These are phyloP conservation scores for Nosema muscidifuracis DNA, from an alignment of 371 early-diverging fungal species.

Conservation along the genomic window DNA sequence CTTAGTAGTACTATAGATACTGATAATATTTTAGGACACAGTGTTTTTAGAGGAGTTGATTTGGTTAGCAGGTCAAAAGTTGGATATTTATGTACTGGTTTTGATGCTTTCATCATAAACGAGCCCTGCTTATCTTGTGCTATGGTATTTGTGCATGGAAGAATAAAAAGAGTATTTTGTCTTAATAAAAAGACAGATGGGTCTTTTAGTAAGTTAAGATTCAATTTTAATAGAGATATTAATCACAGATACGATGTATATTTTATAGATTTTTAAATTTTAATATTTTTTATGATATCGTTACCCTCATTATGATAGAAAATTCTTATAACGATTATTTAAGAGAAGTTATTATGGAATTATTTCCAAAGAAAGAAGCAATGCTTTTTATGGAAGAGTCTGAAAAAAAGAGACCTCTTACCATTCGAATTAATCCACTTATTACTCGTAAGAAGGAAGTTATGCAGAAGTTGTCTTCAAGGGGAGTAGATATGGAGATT, in stretches of 20 bases:
- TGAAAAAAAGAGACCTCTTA: slow-evolving; percentile 87
- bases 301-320: slow-evolving; percentile 37
- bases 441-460: slow-evolving; percentile 83
- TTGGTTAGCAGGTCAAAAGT: slow-evolving; percentile 15
- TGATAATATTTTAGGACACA: slow-evolving; percentile 40
- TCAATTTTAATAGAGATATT: slow-evolving; percentile 38
- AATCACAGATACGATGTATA: slow-evolving; percentile 54
- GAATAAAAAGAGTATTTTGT: slow-evolving; percentile 47
- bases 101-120: slow-evolving; percentile 35
- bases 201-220: slow-evolving; percentile 24
- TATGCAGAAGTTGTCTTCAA: slow-evolving; percentile 79
- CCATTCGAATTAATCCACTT: slow-evolving; percentile 90
- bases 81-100: slow-evolving; percentile 53
- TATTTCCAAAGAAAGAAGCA: slow-evolving; percentile 67
- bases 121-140: slow-evolving; percentile 58
- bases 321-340: slow-evolving; percentile 76
- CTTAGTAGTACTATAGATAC: slow-evolving; percentile 8
- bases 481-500: slow-evolving; percentile 92
- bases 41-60: slow-evolving; percentile 29
- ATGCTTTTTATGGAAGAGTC: slow-evolving; percentile 84
- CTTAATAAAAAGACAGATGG: slow-evolving; percentile 7
- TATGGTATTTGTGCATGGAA: slow-evolving; percentile 56
- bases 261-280: slow-evolving; percentile 30
- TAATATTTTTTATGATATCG: too few species aligned
- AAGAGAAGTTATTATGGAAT: slow-evolving; percentile 68